Percentiles rank a stretch among this genome's conserved stretches.
phyloP scores from a whole-genome alignment of 2,329 filamentous ascomycete genomes.

The Scorias spongiosa region DNA sequence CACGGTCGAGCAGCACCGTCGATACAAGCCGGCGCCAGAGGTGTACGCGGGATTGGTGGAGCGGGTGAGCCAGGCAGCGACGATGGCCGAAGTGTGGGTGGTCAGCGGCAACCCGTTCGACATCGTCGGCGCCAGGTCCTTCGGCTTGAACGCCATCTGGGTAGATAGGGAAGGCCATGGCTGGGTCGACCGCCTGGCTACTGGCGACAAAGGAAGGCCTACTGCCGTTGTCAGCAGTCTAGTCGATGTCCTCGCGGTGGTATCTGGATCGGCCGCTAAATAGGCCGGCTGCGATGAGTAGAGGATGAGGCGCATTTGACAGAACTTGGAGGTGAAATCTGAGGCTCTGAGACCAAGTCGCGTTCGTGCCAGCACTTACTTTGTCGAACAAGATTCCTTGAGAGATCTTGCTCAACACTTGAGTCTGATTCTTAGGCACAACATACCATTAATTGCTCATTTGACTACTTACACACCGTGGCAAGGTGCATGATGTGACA shows the following conservation, averaged over 20 bases:
- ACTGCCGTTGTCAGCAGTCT: slow-evolving; percentile 40
- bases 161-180: slow-evolving; percentile 47
- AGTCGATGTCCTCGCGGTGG: slow-evolving; percentile 36
- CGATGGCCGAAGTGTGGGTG: slow-evolving; percentile 40
- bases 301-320: too few species aligned
- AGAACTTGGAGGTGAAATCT: too few species aligned
- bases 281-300: too few species aligned
- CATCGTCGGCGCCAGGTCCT: slow-evolving; percentile 45
- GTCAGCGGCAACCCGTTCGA: slow-evolving; percentile 63
- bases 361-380: too few species aligned
- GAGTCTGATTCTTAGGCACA: too few species aligned
- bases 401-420: too few species aligned
- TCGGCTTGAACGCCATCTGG: slow-evolving; percentile 51
- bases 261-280: too few species aligned
- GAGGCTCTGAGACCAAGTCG: too few species aligned
- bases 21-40: slow-evolving; percentile 50
- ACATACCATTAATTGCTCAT: too few species aligned
- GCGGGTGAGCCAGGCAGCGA: slow-evolving; percentile 30
- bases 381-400: too few species aligned
- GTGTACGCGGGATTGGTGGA: slow-evolving; percentile 46
- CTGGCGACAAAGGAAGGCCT: slow-evolving; percentile 29
- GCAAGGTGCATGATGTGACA: too few species aligned
- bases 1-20: slow-evolving; percentile 43
- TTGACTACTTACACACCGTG: too few species aligned
- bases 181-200: slow-evolving; percentile 49